These are phyloP conservation scores for Suillus subaureus DNA, from an alignment of 768 basidiomycete species.

Conservation along the genomic window DNA sequence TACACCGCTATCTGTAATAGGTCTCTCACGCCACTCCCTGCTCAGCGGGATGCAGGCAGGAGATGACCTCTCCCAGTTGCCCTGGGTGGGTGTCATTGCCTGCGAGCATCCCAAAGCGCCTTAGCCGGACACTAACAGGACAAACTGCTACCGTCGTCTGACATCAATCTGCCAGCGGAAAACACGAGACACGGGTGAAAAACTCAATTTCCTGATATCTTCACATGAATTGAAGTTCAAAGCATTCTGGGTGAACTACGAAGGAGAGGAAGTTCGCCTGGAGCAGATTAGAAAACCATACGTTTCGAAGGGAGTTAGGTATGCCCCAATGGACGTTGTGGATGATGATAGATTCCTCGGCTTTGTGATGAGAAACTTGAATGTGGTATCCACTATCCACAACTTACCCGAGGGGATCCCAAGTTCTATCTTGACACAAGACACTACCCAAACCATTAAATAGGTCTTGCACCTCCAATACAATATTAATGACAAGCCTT, in stretches of 20 bases:
- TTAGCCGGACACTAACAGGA: neutral
- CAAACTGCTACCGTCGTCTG: neutral
- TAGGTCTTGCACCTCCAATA: neutral
- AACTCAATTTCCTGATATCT: neutral
- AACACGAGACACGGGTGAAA: neutral
- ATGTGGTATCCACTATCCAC: neutral
- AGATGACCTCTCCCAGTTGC: neutral
- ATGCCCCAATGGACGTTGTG: neutral
- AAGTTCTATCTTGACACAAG: neutral
- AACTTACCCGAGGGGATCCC: neutral
- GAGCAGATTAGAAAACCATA: neutral
- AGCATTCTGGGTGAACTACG: slow-evolving; percentile 1
- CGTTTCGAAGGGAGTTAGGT: neutral
- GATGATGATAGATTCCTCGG: neutral
- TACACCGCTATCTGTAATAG: neutral
- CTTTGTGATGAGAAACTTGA: slow-evolving; percentile 1
- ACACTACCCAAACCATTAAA: neutral
- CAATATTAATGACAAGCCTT: neutral
- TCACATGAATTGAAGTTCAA: neutral
- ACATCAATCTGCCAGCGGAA: neutral
- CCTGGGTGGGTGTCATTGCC: slow-evolving; percentile 1
- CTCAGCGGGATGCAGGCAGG: slow-evolving; percentile 2
- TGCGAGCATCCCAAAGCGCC: slow-evolving; percentile 1
- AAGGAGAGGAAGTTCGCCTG: neutral
- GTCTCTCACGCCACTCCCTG: neutral